Base-by-base conservation (phyloP, 2,329 filamentous ascomycete genomes). In the Fusarium incarnatum region DNA sequence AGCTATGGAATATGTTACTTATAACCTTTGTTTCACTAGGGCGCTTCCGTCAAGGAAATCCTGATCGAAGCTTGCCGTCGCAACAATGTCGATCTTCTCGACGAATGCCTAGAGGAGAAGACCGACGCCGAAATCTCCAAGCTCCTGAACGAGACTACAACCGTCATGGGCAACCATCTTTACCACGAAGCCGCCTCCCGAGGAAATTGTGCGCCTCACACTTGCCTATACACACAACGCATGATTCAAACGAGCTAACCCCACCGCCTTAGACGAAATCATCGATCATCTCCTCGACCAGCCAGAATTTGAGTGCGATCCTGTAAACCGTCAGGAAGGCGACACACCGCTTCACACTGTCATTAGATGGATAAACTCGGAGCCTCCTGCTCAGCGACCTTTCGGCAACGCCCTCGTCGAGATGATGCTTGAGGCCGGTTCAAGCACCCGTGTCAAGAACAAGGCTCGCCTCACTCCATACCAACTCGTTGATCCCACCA, bases 1-100 rank as follows among this genome's bases (percentile, higher is more conserved):
- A 28, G 22, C 10, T 34, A 37, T 4, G 18, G n/a, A 12, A 16
- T 12, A 20, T 28, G 37, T 22, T 27, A 37, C 27, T 55, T 27
- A 57, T 25, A 4, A 13, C 11, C 22, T 13, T 11, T 48, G 27
- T 48, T 13, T 56, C 20, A 16, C 9, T 13, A 97, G 92, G 96
- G 95, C 79, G 95, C 95, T 74, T 93, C 93, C 64, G 89, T 90
- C 48, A 87, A 91, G 80, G 95, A 98, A 84, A 88, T 93, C 77
- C 88, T 98, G 75, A 89, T 98, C 81, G 95, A 97, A 84, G 93
- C 96, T 75, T 97, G 93, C 83, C 93, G 95, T 67, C 89, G 94
- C 77, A 95, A 98, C 86, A 98, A 98, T 82, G 90, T 90, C 73
- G 91, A 95, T 56, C 89, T 98, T 65, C 89, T 98, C 60, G 83